Evolutionary conservation across 331 rosid genomes (phyloP).

Genomic region (Phaseolus coccineus): DNA sequence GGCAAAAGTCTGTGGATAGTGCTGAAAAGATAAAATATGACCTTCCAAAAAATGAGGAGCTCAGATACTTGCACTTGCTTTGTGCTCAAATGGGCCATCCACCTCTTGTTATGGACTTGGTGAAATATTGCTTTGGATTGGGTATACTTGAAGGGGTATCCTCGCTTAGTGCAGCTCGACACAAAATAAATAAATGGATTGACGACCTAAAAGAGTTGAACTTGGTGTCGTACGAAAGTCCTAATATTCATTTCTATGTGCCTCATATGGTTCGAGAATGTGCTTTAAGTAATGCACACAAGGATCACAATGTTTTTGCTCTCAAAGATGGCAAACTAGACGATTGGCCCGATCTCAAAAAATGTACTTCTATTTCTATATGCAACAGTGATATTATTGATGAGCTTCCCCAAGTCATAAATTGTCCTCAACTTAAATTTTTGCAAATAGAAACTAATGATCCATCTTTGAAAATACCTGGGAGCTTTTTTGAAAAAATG

Average conservation of each 20-base stretch:
- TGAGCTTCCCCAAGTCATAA: conserved; percentile 34
- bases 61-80: conserved; percentile 13
- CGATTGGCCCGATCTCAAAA: conserved; percentile 25
- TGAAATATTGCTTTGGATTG: conserved; percentile 35
- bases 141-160: conserved; percentile 6
- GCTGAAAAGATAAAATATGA: conserved; percentile 18
- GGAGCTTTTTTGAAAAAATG: conserved; percentile 38
- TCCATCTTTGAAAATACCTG: conserved; percentile 36
- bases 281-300: too few species aligned
- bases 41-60: conserved; percentile 16
- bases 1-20: background rate
- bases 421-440: conserved; percentile 46
- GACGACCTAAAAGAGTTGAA: background rate
- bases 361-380: conserved; percentile 43
- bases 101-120: conserved; percentile 15
- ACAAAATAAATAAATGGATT: background rate
- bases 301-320: too few species aligned
- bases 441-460: conserved; percentile 25
- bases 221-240: too few species aligned
- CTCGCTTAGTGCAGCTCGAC: background rate
- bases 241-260: too few species aligned
- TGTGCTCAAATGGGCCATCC: conserved; percentile 38
- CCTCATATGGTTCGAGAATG: too few species aligned
- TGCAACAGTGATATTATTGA: background rate
- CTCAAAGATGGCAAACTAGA: conserved; percentile 24